phyloP scores from a whole-genome alignment of 73 alveolate species.

The Stentor roeselii region DNA sequence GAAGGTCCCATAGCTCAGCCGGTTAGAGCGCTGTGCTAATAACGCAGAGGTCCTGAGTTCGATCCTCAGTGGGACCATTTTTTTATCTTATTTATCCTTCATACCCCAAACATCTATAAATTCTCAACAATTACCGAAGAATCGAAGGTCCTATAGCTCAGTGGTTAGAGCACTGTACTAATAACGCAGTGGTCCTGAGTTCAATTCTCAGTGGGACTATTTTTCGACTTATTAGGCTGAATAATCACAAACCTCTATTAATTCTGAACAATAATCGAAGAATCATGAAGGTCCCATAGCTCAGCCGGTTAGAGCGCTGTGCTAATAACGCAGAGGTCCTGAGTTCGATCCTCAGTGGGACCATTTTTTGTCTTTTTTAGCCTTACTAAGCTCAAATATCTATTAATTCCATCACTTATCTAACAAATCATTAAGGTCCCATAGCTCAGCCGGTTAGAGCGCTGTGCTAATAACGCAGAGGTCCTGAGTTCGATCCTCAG shows the following conservation, averaged over 20 bases:
- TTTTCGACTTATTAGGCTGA: too few relatives aligned
- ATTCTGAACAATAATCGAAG: too few relatives aligned
- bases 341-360: not conserved
- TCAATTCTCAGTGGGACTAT: conserved; percentile 3
- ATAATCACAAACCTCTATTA: too few relatives aligned
- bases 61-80: not conserved
- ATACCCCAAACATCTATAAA: too few relatives aligned
- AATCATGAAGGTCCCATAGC: too few relatives aligned
- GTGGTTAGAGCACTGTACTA: not conserved
- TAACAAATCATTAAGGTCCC: not conserved
- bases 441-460: conserved; percentile 8
- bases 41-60: not conserved
- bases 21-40: too few relatives aligned
- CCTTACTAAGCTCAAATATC: not conserved
- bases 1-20: too few relatives aligned
- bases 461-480: not conserved
- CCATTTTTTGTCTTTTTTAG: too few relatives aligned
- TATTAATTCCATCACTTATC: too few relatives aligned
- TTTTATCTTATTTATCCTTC: not conserved
- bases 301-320: too few relatives aligned
- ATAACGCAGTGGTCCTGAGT: not conserved
- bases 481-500: conserved; percentile 14
- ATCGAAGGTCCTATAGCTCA: not conserved
- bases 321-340: not conserved
- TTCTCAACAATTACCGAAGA: too few relatives aligned